phyloP scores from a whole-genome alignment of 305 asterid species.

The Fraxinus latifolia region DNA sequence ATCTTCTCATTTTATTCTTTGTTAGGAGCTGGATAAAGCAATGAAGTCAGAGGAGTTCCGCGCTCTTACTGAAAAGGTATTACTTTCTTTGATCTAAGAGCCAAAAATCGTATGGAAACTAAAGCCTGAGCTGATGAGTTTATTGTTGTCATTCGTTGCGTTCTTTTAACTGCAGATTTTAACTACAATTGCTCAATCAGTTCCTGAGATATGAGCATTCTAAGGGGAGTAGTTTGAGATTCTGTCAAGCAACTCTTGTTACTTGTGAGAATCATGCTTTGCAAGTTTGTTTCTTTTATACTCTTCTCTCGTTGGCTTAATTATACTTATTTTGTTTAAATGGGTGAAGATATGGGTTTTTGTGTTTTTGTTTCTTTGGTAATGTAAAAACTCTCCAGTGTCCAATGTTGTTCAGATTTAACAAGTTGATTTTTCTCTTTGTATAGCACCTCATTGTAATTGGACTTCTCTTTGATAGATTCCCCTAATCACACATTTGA shows the following conservation, averaged over 20 bases:
- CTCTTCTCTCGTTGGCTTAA: neutral
- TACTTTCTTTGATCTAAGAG: neutral
- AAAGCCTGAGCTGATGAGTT: neutral
- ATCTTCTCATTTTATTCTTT: conserved; percentile 9
- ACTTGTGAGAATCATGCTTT: neutral
- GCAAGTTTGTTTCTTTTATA: neutral
- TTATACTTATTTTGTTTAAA: neutral
- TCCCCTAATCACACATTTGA: neutral
- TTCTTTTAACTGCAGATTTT: conserved; percentile 32
- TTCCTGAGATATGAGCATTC: conserved; percentile 21
- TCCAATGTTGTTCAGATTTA: neutral
- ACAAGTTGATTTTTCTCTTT: neutral
- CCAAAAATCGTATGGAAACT: neutral
- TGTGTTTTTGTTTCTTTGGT: neutral
- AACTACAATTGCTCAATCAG: conserved; percentile 33
- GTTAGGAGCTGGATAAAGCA: conserved; percentile 52
- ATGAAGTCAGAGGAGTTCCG: conserved; percentile 48
- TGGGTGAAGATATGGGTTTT: neutral
- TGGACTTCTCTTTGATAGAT: neutral
- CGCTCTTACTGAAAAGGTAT: conserved; percentile 47
- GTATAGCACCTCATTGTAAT: neutral
- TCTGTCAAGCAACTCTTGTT: neutral
- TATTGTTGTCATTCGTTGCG: neutral
- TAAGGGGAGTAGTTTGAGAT: neutral
- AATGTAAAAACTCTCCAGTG: neutral